These are phyloP conservation scores for Arabidopsis suecica DNA, from an alignment of 345 rosid species.

Conservation along the genomic window DNA sequence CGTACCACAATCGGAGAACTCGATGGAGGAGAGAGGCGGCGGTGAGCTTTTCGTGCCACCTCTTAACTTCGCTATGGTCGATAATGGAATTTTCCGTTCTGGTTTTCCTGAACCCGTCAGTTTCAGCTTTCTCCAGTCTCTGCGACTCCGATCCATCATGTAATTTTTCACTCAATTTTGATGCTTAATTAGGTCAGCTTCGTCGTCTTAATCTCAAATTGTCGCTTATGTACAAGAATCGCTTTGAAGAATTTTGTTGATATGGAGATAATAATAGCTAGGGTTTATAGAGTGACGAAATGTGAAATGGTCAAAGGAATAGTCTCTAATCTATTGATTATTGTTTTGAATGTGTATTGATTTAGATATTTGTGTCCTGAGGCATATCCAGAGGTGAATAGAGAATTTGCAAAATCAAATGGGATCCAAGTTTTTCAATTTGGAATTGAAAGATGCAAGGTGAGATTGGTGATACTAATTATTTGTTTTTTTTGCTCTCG, in stretches of 20 bases:
- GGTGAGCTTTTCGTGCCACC: conserved; percentile 69
- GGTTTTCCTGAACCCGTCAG: conserved; percentile 75
- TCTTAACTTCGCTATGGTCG: conserved; percentile 74
- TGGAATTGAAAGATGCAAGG: conserved; percentile 80
- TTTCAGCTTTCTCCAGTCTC: conserved; percentile 65
- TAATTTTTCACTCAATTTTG: conserved; percentile 37
- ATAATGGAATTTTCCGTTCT: conserved; percentile 70
- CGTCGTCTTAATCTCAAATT: not conserved
- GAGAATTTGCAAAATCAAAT: conserved; percentile 60
- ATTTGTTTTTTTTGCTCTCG: not conserved
- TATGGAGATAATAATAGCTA: not conserved
- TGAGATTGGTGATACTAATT: conserved; percentile 26
- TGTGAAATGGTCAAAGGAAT: not conserved
- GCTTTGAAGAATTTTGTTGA: too few relatives aligned
- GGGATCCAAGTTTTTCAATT: conserved; percentile 73
- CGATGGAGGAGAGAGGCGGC: conserved; percentile 48
- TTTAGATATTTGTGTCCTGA: conserved; percentile 75
- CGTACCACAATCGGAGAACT: conserved; percentile 42
- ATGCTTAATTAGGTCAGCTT: not conserved
- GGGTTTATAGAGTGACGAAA: not conserved
- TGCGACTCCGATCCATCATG: conserved; percentile 74
- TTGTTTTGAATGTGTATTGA: not conserved
- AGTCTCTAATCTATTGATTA: too few relatives aligned
- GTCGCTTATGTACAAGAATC: not conserved
- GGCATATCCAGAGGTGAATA: conserved; percentile 63